These are phyloP conservation scores for Sarocladium oryzae DNA, from an alignment of 2,329 filamentous ascomycete genomes.

Conservation along the genomic window DNA sequence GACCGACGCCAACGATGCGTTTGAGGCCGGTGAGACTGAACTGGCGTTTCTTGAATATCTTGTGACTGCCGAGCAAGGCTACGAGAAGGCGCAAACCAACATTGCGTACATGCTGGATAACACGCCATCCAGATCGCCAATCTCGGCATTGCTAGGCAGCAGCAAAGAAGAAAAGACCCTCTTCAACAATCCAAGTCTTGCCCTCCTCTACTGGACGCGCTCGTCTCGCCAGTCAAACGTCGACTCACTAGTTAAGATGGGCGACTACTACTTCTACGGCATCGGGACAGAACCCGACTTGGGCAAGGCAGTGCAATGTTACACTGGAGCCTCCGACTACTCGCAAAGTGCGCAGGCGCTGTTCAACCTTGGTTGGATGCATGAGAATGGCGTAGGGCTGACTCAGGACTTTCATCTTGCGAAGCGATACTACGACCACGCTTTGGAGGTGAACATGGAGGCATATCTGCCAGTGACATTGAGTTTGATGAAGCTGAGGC, in stretches of 20 bases:
- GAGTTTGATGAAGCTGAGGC: conserved; percentile 75
- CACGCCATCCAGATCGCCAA: conserved; percentile 42
- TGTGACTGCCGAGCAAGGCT: conserved; percentile 87
- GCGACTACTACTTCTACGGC: conserved; percentile 89
- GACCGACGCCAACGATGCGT: conserved; percentile 75
- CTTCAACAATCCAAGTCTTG: conserved; percentile 52
- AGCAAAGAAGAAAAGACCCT: conserved; percentile 24
- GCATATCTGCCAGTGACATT: conserved; percentile 90
- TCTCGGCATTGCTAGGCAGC: conserved; percentile 40
- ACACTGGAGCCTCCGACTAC: conserved; percentile 84
- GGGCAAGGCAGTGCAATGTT: conserved; percentile 88
- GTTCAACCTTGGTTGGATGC: conserved; percentile 99
- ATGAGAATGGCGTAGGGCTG: conserved; percentile 90
- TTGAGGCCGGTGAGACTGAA: conserved; percentile 71
- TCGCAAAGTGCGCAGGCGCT: conserved; percentile 90
- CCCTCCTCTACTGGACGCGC: conserved; percentile 89
- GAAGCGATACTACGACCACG: conserved; percentile 92
- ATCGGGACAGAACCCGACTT: conserved; percentile 65
- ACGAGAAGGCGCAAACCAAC: conserved; percentile 83
- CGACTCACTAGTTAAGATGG: conserved; percentile 95
- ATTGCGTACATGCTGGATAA: conserved; percentile 82
- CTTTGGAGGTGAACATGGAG: conserved; percentile 84
- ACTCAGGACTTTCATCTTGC: conserved; percentile 96
- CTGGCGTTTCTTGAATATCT: conserved; percentile 75
- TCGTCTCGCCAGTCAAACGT: conserved; percentile 90